Evolutionary conservation across 345 rosid species (phyloP).

Genomic region (Geranium brycei): DNA sequence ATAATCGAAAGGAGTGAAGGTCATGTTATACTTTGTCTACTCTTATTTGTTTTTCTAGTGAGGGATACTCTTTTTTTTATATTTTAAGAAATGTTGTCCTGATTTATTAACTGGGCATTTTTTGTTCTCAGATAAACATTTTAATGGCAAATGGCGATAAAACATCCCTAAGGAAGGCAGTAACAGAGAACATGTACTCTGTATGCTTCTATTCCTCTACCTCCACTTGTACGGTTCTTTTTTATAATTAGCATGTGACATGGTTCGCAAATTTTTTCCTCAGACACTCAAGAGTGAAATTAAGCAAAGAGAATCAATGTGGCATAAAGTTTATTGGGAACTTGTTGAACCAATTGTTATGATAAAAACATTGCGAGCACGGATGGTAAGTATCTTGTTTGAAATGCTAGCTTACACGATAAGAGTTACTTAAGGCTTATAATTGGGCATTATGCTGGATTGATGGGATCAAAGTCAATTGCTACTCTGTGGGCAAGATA

Average conservation of each 20-base stretch:
- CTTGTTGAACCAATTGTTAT: slow-evolving; percentile 73
- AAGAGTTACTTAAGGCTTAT: neutral
- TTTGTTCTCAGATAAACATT: slow-evolving; percentile 47
- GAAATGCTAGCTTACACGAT: neutral
- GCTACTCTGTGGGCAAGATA: too few species aligned
- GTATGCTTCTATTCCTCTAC: slow-evolving; percentile 41
- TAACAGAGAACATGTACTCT: slow-evolving; percentile 84
- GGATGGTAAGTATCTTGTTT: slow-evolving; percentile 45
- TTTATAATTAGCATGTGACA: neutral
- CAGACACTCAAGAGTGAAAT: slow-evolving; percentile 84
- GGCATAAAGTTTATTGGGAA: slow-evolving; percentile 77
- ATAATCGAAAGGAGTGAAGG: neutral
- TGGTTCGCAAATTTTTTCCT: slow-evolving; percentile 1
- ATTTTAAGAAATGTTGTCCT: neutral
- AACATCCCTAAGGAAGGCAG: slow-evolving; percentile 55
- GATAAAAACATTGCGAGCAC: slow-evolving; percentile 80
- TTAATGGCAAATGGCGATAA: slow-evolving; percentile 69
- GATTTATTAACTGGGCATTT: neutral
- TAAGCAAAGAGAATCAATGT: slow-evolving; percentile 61
- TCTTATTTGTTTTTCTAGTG: neutral
- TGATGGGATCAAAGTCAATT: too few species aligned
- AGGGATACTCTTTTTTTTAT: too few species aligned
- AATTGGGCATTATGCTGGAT: too few species aligned
- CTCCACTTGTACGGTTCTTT: neutral
- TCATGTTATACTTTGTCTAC: neutral